phyloP scores from a whole-genome alignment of 805 yeast species.

The Cyberlindnera subsufficiens region DNA sequence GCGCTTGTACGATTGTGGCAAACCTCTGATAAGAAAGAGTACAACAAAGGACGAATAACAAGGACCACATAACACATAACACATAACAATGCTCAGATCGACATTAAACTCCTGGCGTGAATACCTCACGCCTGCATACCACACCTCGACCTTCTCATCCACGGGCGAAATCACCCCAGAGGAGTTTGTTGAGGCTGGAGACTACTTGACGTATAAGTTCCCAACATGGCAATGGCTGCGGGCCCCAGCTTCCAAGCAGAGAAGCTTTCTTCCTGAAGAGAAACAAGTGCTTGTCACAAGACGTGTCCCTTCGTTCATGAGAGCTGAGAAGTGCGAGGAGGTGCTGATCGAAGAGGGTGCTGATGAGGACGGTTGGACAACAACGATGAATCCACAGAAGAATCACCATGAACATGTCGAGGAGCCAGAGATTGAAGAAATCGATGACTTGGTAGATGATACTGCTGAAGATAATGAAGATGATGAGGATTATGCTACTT shows the following conservation, averaged over 20 bases:
- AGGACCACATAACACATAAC: background rate
- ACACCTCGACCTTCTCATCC: conserved; percentile 74
- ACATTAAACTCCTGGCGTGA: conserved; percentile 82
- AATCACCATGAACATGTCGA: conserved; percentile 5
- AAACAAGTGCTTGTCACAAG: conserved; percentile 85
- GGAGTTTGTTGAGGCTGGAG: conserved; percentile 93
- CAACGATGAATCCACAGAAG: conserved; percentile 26
- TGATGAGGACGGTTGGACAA: conserved; percentile 57
- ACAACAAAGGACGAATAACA: background rate
- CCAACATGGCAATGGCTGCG: conserved; percentile 96
- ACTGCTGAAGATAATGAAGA: conserved; percentile 33
- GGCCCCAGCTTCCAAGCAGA: conserved; percentile 45
- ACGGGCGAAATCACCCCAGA: conserved; percentile 96
- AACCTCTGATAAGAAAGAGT: background rate
- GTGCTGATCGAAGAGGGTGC: conserved; percentile 33
- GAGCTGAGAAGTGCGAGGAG: conserved; percentile 54
- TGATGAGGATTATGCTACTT: conserved; percentile 26
- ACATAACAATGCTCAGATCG: conserved; percentile 44
- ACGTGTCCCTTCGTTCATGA: conserved; percentile 79
- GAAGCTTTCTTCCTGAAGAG: conserved; percentile 75
- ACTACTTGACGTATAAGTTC: conserved; percentile 81
- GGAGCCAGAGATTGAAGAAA: conserved; percentile 31
- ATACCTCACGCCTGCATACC: conserved; percentile 85
- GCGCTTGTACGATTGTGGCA: background rate
- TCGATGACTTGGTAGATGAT: conserved; percentile 38